Evolutionary conservation across 1,284 basidiomycete species (phyloP).

Genomic region (Apiotrichum sp.): DNA sequence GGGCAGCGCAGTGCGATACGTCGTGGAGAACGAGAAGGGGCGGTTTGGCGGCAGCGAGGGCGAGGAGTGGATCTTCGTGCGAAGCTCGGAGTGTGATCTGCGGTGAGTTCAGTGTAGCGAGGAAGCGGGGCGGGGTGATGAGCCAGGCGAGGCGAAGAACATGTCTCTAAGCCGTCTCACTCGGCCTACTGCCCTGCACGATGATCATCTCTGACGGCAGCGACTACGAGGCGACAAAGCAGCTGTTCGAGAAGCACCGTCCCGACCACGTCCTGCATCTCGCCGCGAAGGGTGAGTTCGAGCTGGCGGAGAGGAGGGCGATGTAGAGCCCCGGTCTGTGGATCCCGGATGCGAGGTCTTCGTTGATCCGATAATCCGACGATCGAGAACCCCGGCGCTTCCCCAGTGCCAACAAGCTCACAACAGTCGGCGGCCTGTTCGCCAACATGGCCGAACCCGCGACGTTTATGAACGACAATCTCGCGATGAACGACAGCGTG

Average conservation of each 20-base stretch:
- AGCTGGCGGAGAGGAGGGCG: too few relatives aligned
- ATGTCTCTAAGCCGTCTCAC: background rate
- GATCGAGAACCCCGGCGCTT: too few relatives aligned
- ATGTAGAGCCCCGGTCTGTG: too few relatives aligned
- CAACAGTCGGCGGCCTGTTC: constrained; percentile 76
- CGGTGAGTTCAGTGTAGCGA: constrained; percentile 10
- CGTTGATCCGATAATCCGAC: too few relatives aligned
- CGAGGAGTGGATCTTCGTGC: constrained; percentile 81
- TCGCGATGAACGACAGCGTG: constrained; percentile 85
- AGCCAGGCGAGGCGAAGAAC: too few relatives aligned
- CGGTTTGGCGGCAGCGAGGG: constrained; percentile 61
- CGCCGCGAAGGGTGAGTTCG: constrained; percentile 65
- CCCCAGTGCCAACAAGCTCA: background rate
- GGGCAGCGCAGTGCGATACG: constrained; percentile 68
- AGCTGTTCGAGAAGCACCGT: constrained; percentile 73
- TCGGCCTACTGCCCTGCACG: too few relatives aligned
- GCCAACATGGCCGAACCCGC: constrained; percentile 87
- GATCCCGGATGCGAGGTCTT: too few relatives aligned
- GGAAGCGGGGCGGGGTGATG: too few relatives aligned
- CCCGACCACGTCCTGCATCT: constrained; percentile 89
- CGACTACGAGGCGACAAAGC: constrained; percentile 54
- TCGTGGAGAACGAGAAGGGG: constrained; percentile 70
- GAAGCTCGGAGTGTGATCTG: constrained; percentile 51
- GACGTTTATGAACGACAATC: constrained; percentile 81
- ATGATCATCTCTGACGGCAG: constrained; percentile 44